phyloP scores from a whole-genome alignment of 83 land plant species.

The Isoetes engelmannii region DNA sequence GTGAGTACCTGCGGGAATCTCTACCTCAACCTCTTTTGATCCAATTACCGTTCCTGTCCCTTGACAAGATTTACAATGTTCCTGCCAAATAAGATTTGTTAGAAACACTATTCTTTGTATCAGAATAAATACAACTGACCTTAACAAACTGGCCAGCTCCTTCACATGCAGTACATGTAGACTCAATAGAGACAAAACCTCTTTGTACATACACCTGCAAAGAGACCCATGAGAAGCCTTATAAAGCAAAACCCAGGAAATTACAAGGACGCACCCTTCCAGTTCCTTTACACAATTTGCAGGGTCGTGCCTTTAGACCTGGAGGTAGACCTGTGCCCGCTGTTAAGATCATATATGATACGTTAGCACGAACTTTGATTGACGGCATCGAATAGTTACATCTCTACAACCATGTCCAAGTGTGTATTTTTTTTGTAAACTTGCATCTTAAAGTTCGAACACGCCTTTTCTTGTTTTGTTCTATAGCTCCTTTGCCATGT shows the following conservation, averaged over 20 bases:
- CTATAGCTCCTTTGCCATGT: too few species aligned
- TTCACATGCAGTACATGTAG: conserved; percentile 64
- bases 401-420: too few species aligned
- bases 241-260: conserved; percentile 9
- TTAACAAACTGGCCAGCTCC: conserved; percentile 63
- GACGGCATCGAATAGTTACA: too few species aligned
- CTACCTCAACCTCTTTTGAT: conserved; percentile 31
- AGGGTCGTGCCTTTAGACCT: conserved; percentile 73
- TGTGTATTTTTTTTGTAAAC: too few species aligned
- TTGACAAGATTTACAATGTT: conserved; percentile 26
- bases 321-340: conserved; percentile 88
- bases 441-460: too few species aligned
- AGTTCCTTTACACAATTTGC: conserved; percentile 65
- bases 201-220: conserved; percentile 50
- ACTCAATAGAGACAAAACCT: conserved; percentile 58
- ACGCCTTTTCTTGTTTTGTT: too few species aligned
- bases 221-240: conserved; percentile 1
- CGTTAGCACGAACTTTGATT: too few species aligned
- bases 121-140: conserved; percentile 18
- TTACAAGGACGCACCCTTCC: conserved; percentile 61
- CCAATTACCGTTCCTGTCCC: conserved; percentile 31
- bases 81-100: conserved; percentile 13
- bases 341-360: conserved; percentile 18
- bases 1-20: conserved; percentile 29
- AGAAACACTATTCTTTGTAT: neutral